phyloP scores from a whole-genome alignment of 2,329 filamentous ascomycete species.

The Arthrobotrys iridis region DNA sequence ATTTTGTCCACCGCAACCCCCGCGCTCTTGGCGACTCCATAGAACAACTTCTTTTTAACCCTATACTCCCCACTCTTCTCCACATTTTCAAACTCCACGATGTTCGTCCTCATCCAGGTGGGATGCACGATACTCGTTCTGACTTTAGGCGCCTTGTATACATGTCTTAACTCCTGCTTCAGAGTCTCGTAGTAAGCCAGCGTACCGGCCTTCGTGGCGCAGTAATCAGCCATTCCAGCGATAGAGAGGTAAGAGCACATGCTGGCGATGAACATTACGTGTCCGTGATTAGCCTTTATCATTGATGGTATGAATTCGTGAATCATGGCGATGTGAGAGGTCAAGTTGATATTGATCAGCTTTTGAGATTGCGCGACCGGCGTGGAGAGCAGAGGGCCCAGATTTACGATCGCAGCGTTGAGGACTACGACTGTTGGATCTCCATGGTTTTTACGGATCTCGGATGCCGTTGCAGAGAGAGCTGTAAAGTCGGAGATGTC shows the following conservation, averaged over 20 bases:
- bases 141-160: constrained; percentile 71
- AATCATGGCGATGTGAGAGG: constrained; percentile 73
- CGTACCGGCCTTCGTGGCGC: constrained; percentile 73
- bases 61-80: constrained; percentile 8
- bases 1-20: constrained; percentile 12
- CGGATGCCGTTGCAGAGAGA: constrained; percentile 57
- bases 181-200: constrained; percentile 75
- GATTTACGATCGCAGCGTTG: constrained; percentile 62
- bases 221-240: constrained; percentile 74
- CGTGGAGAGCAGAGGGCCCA: constrained; percentile 14
- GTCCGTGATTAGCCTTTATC: constrained; percentile 73
- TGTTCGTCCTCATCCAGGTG: constrained; percentile 69
- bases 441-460: constrained; percentile 59
- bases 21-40: constrained; percentile 23
- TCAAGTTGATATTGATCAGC: constrained; percentile 73
- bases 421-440: constrained; percentile 62
- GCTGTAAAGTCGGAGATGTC: constrained; percentile 33
- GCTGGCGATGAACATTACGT: constrained; percentile 75
- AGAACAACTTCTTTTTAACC: constrained; percentile 23
- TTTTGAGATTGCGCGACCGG: constrained; percentile 31
- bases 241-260: constrained; percentile 71
- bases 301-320: constrained; percentile 75
- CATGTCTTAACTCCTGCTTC: constrained; percentile 68
- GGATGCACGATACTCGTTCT: constrained; percentile 73
- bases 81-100: constrained; percentile 22